phyloP scores from a whole-genome alignment of 257 asterid genomes.

The Nicotiana tabacum region DNA sequence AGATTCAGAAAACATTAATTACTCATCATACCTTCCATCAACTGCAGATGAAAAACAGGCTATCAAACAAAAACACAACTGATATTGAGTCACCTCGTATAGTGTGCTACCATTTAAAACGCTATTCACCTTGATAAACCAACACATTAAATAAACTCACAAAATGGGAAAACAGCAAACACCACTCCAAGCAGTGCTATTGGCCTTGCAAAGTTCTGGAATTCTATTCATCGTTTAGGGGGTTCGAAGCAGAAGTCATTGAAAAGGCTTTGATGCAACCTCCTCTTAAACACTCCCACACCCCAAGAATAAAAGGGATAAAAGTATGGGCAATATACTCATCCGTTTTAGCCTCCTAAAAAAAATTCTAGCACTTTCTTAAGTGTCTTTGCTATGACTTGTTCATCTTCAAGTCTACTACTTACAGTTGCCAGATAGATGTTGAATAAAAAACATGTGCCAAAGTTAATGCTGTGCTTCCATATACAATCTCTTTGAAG shows the following conservation, averaged over 20 bases:
- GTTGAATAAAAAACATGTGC: not conserved
- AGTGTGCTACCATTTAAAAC: not conserved
- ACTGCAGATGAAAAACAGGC: not conserved
- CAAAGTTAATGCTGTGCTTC: not conserved
- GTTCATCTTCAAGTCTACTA: not conserved
- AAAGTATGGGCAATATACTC: not conserved
- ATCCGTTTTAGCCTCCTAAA: not conserved
- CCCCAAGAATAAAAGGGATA: not conserved
- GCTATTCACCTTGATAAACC: not conserved
- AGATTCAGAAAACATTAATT: conserved; percentile 11
- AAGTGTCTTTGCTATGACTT: not conserved
- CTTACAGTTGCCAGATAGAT: not conserved
- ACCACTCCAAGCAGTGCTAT: not conserved
- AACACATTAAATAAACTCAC: not conserved
- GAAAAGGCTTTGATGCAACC: not conserved
- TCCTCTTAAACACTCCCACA: not conserved
- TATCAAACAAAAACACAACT: not conserved
- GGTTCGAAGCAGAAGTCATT: not conserved
- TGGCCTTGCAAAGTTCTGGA: not conserved
- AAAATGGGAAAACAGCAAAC: not conserved
- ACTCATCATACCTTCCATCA: not conserved
- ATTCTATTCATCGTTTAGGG: not conserved
- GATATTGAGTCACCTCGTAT: not conserved
- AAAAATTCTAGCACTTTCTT: not conserved
- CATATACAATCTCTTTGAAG: not conserved